Evolutionary conservation across 495 filamentous ascomycete species (phyloP).

Genomic region (Acidiella bohemica): DNA sequence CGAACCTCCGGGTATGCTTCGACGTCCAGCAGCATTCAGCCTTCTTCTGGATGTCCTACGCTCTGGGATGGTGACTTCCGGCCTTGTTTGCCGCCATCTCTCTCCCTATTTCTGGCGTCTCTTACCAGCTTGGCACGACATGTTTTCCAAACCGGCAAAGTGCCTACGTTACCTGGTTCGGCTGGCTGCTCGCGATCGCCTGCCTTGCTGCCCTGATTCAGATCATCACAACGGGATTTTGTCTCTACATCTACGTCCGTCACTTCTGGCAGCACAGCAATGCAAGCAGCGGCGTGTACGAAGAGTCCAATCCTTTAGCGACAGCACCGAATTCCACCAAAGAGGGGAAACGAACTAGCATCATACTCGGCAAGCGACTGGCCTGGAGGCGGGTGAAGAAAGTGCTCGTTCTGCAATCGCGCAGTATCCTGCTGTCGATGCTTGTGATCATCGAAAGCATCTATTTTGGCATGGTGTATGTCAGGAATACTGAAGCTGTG

Average conservation of each 20-base stretch:
- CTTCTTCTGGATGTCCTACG: constrained; percentile 22
- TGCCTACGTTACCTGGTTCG: constrained; percentile 23
- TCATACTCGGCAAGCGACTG: neutral
- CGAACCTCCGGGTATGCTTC: constrained; percentile 26
- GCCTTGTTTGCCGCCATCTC: constrained; percentile 22
- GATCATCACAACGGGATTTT: constrained; percentile 24
- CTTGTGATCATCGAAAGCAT: constrained; percentile 21
- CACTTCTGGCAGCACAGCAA: neutral
- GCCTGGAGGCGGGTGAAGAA: constrained; percentile 21
- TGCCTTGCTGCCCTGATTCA: constrained; percentile 23
- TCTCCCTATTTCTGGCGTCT: constrained; percentile 24
- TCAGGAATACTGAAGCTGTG: constrained; percentile 13
- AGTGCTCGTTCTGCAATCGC: constrained; percentile 28
- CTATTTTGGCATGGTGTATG: constrained; percentile 26
- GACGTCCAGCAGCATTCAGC: constrained; percentile 21
- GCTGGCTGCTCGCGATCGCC: constrained; percentile 26
- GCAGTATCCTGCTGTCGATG: constrained; percentile 23
- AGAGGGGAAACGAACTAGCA: neutral
- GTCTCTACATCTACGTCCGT: constrained; percentile 20
- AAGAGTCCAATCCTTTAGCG: neutral
- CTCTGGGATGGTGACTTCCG: constrained; percentile 21
- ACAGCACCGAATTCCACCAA: neutral
- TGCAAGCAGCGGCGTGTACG: neutral
- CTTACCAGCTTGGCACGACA: constrained; percentile 25
- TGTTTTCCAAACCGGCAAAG: constrained; percentile 24